These are phyloP conservation scores for Cercospora sp. DNA, from an alignment of 2,329 filamentous ascomycete species.

Conservation along the genomic window DNA sequence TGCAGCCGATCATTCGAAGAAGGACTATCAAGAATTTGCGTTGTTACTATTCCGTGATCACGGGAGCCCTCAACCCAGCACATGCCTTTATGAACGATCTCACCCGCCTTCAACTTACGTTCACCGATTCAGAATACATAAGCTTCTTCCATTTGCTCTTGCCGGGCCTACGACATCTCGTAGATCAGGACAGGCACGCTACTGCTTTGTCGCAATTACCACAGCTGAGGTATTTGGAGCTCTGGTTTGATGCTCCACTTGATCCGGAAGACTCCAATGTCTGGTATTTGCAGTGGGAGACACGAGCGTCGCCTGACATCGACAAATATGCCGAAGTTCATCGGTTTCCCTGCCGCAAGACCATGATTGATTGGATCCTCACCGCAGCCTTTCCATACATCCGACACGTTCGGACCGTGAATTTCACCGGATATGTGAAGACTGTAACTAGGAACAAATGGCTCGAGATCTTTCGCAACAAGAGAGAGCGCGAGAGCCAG, in stretches of 20 bases:
- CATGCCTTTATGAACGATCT: neutral
- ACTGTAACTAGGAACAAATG: neutral
- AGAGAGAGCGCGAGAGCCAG: neutral
- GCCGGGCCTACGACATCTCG: neutral
- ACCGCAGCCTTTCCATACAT: neutral
- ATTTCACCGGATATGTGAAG: neutral
- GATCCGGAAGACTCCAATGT: neutral
- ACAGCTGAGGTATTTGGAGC: neutral
- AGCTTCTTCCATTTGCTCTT: neutral
- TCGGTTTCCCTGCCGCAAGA: neutral
- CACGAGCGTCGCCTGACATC: neutral
- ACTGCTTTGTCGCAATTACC: neutral
- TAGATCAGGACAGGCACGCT: neutral
- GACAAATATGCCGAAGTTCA: neutral
- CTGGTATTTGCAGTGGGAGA: neutral
- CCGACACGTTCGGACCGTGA: neutral
- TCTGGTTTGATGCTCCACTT: neutral
- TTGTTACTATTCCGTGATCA: neutral
- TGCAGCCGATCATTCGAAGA: neutral
- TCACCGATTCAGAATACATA: neutral
- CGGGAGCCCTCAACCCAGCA: neutral
- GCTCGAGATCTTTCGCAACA: neutral
- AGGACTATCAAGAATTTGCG: neutral
- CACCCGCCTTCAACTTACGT: neutral
- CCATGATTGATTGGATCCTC: neutral